Evolutionary conservation across 805 yeast genomes (phyloP), one percentile per base, ranked within the genome.

Genomic region (Dipodascus albidus): DNA sequence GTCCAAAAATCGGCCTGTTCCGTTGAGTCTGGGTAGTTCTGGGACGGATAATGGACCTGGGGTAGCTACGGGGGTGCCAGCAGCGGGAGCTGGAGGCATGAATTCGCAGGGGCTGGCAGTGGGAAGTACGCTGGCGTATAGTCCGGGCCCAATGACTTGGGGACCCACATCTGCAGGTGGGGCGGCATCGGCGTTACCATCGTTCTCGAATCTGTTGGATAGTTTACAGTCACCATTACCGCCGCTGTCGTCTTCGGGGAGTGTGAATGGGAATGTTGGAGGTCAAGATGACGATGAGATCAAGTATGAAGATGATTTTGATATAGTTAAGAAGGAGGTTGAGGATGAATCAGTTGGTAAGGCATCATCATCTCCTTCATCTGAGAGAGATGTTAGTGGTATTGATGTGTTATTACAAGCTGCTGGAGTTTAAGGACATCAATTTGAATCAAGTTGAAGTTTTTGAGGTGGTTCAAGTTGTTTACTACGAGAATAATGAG

Each of bases 371-470:
- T 38, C 44, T 11, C 44, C 44, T n/a, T 38, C 44, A 14, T 38
- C 44, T n/a, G 44, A 38, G 17, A 11, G 44, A 38, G 44, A 38
- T 38, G 44, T 38, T 4, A 38, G 44, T 14, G 63, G 62, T 11
- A 62, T 62, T 63, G 66, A 62, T 52, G 62, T 59, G 6, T 47
- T 62, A 47, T 49, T 62, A 42, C 63, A 62, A 51, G 66, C 66
- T 20, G 66, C 66, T 9, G 62, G 63, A 17, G 63, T 62, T 23
- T 57, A 53, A 17, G 33, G 6, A 27, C 33, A n/a, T n/a, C n/a
- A n/a, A n/a, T n/a, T n/a, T n/a, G n/a, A n/a, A n/a, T n/a, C n/a
- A n/a, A n/a, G n/a, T n/a, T n/a, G 33, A 27, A 6, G 11, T 27
- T 11, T 6, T 11, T 6, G 33, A 27, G 33, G 6, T 27, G 33